These are phyloP conservation scores for Athelia sp. DNA, from an alignment of 1,284 basidiomycete species.

Conservation along the genomic window DNA sequence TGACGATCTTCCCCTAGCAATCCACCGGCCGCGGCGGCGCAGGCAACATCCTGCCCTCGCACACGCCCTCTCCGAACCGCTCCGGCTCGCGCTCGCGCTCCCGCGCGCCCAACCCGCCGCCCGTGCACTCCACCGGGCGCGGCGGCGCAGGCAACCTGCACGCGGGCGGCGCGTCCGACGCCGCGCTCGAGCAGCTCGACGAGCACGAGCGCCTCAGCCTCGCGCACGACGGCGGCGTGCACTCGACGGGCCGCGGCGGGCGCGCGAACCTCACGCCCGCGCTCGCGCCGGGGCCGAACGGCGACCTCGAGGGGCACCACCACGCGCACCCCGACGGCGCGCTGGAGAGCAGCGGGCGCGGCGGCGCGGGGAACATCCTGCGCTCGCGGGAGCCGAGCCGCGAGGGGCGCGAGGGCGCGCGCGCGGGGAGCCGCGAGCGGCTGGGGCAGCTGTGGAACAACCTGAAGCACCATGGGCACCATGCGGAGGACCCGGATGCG, in stretches of 20 bases:
- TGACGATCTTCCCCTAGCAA: neutral
- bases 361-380: constrained; percentile 68
- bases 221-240: constrained; percentile 32
- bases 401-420: too few species aligned
- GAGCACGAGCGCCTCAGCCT: constrained; percentile 39
- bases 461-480: too few species aligned
- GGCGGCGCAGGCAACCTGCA: constrained; percentile 67
- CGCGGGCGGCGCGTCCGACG: constrained; percentile 20
- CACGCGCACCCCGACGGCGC: constrained; percentile 17
- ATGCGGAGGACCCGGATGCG: too few species aligned
- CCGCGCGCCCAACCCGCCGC: constrained; percentile 22
- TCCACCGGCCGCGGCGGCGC: constrained; percentile 23
- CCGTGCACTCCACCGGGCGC: constrained; percentile 52
- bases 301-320: constrained; percentile 30
- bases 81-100: constrained; percentile 25
- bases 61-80: constrained; percentile 2
- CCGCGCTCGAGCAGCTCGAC: constrained; percentile 25
- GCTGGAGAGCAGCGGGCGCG: constrained; percentile 54
- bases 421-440: too few species aligned
- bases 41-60: constrained; percentile 20
- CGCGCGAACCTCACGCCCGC: constrained; percentile 49
- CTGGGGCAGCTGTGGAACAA: too few species aligned
- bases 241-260: constrained; percentile 69
- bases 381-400: too few species aligned
- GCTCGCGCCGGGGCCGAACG: constrained; percentile 34